Base-by-base conservation (phyloP, 139 green algal species). In the Closterium sp. region DNA sequence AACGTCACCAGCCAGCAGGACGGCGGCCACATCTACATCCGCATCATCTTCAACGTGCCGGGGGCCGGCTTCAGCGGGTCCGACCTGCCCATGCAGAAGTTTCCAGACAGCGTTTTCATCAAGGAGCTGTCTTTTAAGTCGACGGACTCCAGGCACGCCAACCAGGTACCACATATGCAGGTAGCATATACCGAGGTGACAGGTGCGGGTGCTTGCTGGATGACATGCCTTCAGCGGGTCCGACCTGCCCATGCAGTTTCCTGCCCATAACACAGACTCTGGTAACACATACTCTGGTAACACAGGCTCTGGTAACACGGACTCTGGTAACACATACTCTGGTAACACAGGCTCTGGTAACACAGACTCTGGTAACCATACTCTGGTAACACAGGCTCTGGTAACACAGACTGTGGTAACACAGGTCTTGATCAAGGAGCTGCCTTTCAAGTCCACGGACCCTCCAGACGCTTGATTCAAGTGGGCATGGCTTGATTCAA, bases 101-200 rank as follows among this genome's bases (percentile, higher is more conserved):
- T 96, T 93, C 97, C 97, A 0, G 88, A 96, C n/a, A 83, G 94
- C 16, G 93, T 97, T 35, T 98, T 98, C 90, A 85, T 99, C 23
- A 98, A 98, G 93, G 98, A 99, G 95, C 93, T 99, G 16, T 98
- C 96, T 55, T 99, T 98, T 95, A 92, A 96, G 76, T 97, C 95
- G 2, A 95, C 92, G 25, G 97, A 99, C 92, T 84, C 86, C 16
- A 90, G 93, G 4, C 96, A 98, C 89, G 96, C 95, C 25, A 95
- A 95, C 87, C 91, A 91, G 86, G 89, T 92, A 32, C 32, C 28
- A 31, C 12, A 16, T 83, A 83, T 87, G 31, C 16, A 10, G 64
- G 64, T 83, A 83, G 12, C 10, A 83, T 16, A 83, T 83, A 16
- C 64, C 16, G 64, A 83, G 16, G 64, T 83, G 10, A 83, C 10